phyloP scores from a whole-genome alignment of 768 basidiomycete genomes.

The Neoboletus brunneissimus region DNA sequence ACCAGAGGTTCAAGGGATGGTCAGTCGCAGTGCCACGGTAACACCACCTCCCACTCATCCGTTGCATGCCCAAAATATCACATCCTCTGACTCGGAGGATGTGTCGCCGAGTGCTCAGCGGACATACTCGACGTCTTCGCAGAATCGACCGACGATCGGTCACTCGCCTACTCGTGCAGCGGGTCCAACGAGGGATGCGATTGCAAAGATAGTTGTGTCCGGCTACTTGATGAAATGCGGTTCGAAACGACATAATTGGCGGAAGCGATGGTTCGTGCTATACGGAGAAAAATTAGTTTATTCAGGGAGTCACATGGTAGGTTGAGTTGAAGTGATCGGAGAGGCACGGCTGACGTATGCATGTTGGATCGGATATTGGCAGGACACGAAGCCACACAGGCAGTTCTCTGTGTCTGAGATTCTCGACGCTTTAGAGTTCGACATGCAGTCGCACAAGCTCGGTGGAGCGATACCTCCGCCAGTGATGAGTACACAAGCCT shows the following conservation, averaged over 20 bases:
- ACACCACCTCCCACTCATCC: slow-evolving; percentile 48
- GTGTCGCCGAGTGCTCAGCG: slow-evolving; percentile 47
- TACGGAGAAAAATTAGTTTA: slow-evolving; percentile 86
- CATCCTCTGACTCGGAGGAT: slow-evolving; percentile 81
- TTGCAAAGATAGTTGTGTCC: slow-evolving; percentile 72
- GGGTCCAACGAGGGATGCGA: slow-evolving; percentile 47
- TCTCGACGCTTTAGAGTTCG: slow-evolving; percentile 89
- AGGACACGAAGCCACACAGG: slow-evolving; percentile 91
- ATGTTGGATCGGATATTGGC: slow-evolving; percentile 14
- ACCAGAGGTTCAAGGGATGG: slow-evolving; percentile 33
- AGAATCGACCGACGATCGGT: slow-evolving; percentile 39
- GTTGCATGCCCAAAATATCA: slow-evolving; percentile 47
- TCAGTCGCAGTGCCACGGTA: slow-evolving; percentile 33
- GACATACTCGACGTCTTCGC: slow-evolving; percentile 45
- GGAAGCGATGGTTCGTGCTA: slow-evolving; percentile 97
- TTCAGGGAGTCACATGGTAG: slow-evolving; percentile 92
- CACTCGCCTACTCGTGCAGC: slow-evolving; percentile 45
- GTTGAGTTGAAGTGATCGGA: slow-evolving; percentile 29
- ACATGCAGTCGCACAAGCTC: slow-evolving; percentile 54
- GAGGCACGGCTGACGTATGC: slow-evolving; percentile 6
- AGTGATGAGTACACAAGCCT: slow-evolving; percentile 32
- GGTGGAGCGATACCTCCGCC: slow-evolving; percentile 37
- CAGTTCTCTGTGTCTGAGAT: slow-evolving; percentile 82
- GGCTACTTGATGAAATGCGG: slow-evolving; percentile 98
- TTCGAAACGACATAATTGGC: slow-evolving; percentile 89